Evolutionary conservation across 176 grass and related monocot species (phyloP).

Genomic region (Puya raimondii): DNA sequence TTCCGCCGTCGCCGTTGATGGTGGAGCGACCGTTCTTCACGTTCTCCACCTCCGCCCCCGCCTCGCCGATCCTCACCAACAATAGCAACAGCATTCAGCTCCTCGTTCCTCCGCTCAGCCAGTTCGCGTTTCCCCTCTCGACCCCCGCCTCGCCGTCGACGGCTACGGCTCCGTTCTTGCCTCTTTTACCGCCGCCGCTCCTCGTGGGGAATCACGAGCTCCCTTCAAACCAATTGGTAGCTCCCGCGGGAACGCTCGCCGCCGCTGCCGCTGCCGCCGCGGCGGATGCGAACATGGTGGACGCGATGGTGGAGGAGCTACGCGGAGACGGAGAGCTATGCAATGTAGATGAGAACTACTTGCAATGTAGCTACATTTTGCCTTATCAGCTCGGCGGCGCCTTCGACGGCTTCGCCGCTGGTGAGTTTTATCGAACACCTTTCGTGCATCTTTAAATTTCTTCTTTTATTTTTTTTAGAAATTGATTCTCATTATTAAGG

Average conservation of each 20-base stretch:
- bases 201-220: slow-evolving; percentile 27
- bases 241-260: background rate
- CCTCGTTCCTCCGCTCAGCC: background rate
- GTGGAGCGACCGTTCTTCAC: slow-evolving; percentile 2
- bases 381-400: background rate
- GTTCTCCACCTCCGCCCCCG: background rate
- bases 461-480: background rate
- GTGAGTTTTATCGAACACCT: background rate
- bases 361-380: too few relatives aligned
- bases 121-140: slow-evolving; percentile 37
- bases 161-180: slow-evolving; percentile 13
- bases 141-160: slow-evolving; percentile 34
- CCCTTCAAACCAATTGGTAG: slow-evolving; percentile 59
- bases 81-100: background rate
- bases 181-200: slow-evolving; percentile 10
- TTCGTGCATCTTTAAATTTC: background rate
- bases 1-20: slow-evolving; percentile 18
- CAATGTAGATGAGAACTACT: too few relatives aligned
- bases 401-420: background rate
- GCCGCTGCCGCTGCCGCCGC: background rate
- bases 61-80: background rate
- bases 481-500: background rate
- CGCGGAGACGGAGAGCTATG: slow-evolving; percentile 16
- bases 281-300: slow-evolving; percentile 16
- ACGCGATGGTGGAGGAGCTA: slow-evolving; percentile 54